Evolutionary conservation across 2,329 filamentous ascomycete species (phyloP), one percentile per base, ranked within the genome.

Genomic region (Cryphonectria carpinicola): DNA sequence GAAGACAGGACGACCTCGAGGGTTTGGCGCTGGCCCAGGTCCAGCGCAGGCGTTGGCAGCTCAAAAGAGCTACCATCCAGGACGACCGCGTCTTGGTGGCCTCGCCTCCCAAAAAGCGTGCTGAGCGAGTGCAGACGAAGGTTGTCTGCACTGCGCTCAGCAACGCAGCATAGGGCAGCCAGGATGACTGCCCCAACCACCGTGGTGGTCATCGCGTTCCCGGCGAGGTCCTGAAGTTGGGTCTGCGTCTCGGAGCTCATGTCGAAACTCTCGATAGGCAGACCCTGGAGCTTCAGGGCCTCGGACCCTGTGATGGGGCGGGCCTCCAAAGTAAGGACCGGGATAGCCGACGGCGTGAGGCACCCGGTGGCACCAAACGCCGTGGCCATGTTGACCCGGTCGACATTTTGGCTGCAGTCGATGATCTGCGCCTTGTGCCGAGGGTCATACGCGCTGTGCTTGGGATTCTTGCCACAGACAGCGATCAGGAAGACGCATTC

Each of bases 201-300:
- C 0, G 92, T 92, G 0, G 88, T 89, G 0, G 87, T 89, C 93
- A 95, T 95, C 0, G 93, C 93, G 77, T 96, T 95, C 0, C 93
- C 93, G 1, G 91, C 92, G 2, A 95, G 81, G 73, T 94, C 88
- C 73, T 90, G 88, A 2, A 93, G 81, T 25, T 94, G 82, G 1
- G 81, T 79, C 63, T 90, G 84, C 0, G 84, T 86, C 75, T 95
- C 90, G 11, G 85, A 85, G 0, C 87, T 89, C n/a, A 94, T 83
- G 0, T 89, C 81, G 14, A 95, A 81, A 65, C 86, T 84, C 68
- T 89, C 81, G 1, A 90, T 78, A 0, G 91, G 90, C 65, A 95
- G 82, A 1, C 92, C 93, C 80, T 95, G 93, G 6, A 94, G 79
- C 7, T 82, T 79, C 1, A 95, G 81, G 1, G 87, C 82, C 77